Percentiles rank a stretch among this genome's conserved stretches.
Conservation (phyloP, 331 rosid species). For the Telfairia occidentalis region DNA sequence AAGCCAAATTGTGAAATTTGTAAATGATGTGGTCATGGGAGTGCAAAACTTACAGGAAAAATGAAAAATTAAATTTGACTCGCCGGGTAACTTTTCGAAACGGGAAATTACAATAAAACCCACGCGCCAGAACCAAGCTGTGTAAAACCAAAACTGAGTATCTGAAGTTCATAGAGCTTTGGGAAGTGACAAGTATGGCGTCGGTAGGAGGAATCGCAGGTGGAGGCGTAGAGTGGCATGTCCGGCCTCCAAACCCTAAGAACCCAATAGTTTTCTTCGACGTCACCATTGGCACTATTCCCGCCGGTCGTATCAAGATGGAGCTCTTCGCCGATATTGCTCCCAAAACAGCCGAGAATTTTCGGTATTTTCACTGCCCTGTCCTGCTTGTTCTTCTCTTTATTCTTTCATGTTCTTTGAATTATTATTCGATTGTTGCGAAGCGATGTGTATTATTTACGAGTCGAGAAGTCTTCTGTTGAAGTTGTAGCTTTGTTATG, state of each 20-base stretch:
- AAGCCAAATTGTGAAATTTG: no score
- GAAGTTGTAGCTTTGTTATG: neutral
- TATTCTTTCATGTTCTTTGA: neutral
- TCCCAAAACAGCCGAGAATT: slow-evolving; percentile 85
- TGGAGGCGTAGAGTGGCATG: slow-evolving; percentile 89
- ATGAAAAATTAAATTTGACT: neutral
- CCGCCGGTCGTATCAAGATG: slow-evolving; percentile 98
- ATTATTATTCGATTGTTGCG: neutral
- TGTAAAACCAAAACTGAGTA: neutral
- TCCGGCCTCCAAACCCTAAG: slow-evolving; percentile 92
- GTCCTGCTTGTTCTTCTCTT: neutral
- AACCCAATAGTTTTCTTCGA: slow-evolving; percentile 95
- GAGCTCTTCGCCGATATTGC: slow-evolving; percentile 94
- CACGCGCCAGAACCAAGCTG: neutral
- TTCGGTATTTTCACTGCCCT: slow-evolving; percentile 31
- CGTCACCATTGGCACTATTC: slow-evolving; percentile 83
- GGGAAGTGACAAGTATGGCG: slow-evolving; percentile 27
- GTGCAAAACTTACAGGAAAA: no score
- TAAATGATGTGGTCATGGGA: no score
- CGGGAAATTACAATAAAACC: neutral
- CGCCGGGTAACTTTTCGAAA: neutral
- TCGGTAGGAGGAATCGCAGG: slow-evolving; percentile 27
- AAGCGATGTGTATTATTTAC: neutral
- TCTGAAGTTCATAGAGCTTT: neutral
- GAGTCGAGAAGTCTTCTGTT: neutral